A percentile compares a stretch with the other conserved stretches of the same genome.
Evolutionary conservation across 2,329 filamentous ascomycete genomes (phyloP).

Genomic region (Dendryphion nanum): DNA sequence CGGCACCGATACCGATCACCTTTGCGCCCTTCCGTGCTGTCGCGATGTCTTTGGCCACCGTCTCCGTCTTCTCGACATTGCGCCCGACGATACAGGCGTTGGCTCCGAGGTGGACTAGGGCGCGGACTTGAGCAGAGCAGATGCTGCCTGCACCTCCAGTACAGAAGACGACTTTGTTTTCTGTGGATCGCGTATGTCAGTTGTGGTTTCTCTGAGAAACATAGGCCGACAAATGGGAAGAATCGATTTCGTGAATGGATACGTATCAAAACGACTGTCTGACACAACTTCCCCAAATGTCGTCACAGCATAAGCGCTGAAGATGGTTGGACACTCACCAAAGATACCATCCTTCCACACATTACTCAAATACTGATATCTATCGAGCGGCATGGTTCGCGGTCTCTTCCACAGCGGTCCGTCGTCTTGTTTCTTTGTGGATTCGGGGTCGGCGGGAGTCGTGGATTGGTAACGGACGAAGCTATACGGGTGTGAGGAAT

Average conservation of each 20-base stretch:
- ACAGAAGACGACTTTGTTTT: constrained; percentile 87
- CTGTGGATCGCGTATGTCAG: too few relatives aligned
- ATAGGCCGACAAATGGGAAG: too few relatives aligned
- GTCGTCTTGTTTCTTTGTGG: too few relatives aligned
- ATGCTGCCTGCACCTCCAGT: constrained; percentile 93
- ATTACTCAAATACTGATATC: constrained; percentile 73
- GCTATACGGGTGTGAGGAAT: too few relatives aligned
- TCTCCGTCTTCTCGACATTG: constrained; percentile 83
- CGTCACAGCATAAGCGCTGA: too few relatives aligned
- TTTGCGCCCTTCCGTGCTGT: constrained; percentile 74
- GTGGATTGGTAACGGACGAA: not conserved
- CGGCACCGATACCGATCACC: constrained; percentile 78
- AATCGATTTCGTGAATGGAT: too few relatives aligned
- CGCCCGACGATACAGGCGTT: constrained; percentile 93
- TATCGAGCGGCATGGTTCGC: constrained; percentile 64
- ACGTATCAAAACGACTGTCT: too few relatives aligned
- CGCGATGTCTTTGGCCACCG: constrained; percentile 76
- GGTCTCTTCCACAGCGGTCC: constrained; percentile 14
- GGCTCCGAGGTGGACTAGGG: constrained; percentile 85
- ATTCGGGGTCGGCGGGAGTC: too few relatives aligned
- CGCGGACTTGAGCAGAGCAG: constrained; percentile 89
- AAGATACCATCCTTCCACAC: constrained; percentile 89
- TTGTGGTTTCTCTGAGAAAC: too few relatives aligned
- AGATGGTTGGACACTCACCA: too few relatives aligned
- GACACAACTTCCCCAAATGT: too few relatives aligned